phyloP scores from a whole-genome alignment of 345 rosid genomes.

The Leavenworthia alabamica region DNA sequence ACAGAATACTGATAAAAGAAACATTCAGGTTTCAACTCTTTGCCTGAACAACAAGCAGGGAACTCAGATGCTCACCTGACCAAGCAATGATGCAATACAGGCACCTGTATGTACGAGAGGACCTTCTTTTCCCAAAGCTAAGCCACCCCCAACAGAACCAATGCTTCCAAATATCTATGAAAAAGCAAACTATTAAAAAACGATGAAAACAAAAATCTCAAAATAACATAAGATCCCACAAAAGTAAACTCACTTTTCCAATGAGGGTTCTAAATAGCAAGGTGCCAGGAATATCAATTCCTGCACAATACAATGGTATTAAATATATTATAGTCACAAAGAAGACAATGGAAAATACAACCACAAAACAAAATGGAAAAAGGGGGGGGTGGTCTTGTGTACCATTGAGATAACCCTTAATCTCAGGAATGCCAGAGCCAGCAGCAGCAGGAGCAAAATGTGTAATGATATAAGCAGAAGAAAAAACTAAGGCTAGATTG shows the following conservation, averaged over 20 bases:
- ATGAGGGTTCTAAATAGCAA: slow-evolving; percentile 92
- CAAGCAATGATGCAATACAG: slow-evolving; percentile 96
- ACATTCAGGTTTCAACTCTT: background rate
- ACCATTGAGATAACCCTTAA: slow-evolving; percentile 97
- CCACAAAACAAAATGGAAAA: background rate
- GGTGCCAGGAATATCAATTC: slow-evolving; percentile 81
- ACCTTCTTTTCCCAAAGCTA: slow-evolving; percentile 95
- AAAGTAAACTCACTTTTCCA: slow-evolving; percentile 62
- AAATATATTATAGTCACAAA: background rate
- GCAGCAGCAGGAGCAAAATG: slow-evolving; percentile 98
- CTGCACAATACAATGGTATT: slow-evolving; percentile 36
- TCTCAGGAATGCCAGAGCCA: slow-evolving; percentile 98
- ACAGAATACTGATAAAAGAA: background rate
- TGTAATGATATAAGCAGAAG: slow-evolving; percentile 82
- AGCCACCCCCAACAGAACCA: slow-evolving; percentile 97
- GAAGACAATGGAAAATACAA: background rate
- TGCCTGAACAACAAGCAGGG: background rate
- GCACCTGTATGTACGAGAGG: slow-evolving; percentile 98
- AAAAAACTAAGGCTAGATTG: slow-evolving; percentile 75
- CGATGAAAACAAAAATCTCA: background rate
- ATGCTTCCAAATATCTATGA: slow-evolving; percentile 92
- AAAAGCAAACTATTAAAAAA: slow-evolving; percentile 15
- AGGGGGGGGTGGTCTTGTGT: background rate
- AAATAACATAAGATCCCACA: background rate
- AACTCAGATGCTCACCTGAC: slow-evolving; percentile 56